Base-by-base conservation (phyloP, 306 rosid species). In the Abrus precatorius region DNA sequence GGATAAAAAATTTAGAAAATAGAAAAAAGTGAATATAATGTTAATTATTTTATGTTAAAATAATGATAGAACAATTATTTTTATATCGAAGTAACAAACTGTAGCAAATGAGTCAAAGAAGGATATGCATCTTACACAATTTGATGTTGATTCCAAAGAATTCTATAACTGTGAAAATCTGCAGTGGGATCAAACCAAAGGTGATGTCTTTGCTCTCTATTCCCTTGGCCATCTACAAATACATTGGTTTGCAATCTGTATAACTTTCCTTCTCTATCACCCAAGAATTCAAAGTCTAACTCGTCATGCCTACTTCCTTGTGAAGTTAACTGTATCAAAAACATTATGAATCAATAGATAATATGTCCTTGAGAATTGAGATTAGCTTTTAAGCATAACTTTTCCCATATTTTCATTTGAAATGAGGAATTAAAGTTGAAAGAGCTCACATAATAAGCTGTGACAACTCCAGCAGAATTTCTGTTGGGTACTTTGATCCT, bases 281-380 rank as follows among this genome's bases (percentile, higher is more conserved):
- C 97, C 88, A 92, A 69, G 83, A 90, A 90, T 78, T 92, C 97
- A 12, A 86, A 86, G 68, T 90, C 94, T 56, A 92, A 67, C 86
- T 90, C 94, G 9, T 92, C 94, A 13, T 75, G 92, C 6, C 3
- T 12, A 1, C 32, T 11, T 1, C 84, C 86, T 10, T 80, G 9
- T 49, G 95, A 91, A 45, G 62, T 77, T 14, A 91, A 63, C 95
- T 89, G 82, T 77, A 76, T 1, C 65, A 47, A 64, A 45, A 9
- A 8, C 3, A 5, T 28, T 2, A 57, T 2, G 2, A 20, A 8
- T 9, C 55, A 57, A 29, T 57, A 28, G 1, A 55, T 10, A 27
- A 20, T 2, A 7, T 47, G 52, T 57, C 38, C 3, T 33, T 61
- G 4, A 60, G 27, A 61, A 34, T 62, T 62, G 47, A 45, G 60